Evolutionary conservation across 352 stramenopile genomes (phyloP), one percentile per base, ranked within the genome.

Genomic region (Globisporangium cystogenes): DNA sequence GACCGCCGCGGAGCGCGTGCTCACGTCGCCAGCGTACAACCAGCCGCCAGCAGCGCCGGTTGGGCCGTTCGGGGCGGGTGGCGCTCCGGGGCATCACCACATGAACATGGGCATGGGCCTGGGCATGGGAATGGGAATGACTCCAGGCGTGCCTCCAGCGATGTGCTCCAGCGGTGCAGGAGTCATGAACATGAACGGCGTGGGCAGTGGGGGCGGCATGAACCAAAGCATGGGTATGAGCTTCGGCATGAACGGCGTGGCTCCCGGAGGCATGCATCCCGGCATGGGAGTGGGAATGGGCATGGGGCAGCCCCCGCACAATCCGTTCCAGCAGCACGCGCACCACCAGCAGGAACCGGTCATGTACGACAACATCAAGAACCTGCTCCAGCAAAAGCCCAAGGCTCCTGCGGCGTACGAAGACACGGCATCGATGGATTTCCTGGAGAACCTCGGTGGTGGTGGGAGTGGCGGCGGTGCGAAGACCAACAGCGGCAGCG

Each of bases 321-420:
- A 35, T 39, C 46, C 62, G 59, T 50, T 48, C 57, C n/a, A 57
- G 51, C 52, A 57, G 29, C 57, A 61, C 50, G 60, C 43, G 40
- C 64, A 39, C 11, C 33, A 65, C 50, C 70, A 64, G 18, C 69
- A 75, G 40, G 62, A 67, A 21, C 72, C 70, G 3, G 65, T 87
- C 51, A 87, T 90, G 72, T 90, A 90, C 65, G 79, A 90, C 63
- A 90, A 82, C 60, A 90, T 88, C 69, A 86, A 87, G 72, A 87
- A 90, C 57, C 60, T 90, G 15, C 64, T 90, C 1, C 70, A 87
- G 64, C 77, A 90, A 47, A 90, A 88, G 54, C 72, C 80, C 33
- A 79, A 76, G 53, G 43, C 61, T 2, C 43, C 63, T 0, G 64
- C 58, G 12, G 23, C 63, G 18, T 63, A 70, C 7, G 74, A 80